These are phyloP conservation scores for Torrubiellomyces zombiae DNA, from an alignment of 2,329 filamentous ascomycete genomes.

Conservation along the genomic window DNA sequence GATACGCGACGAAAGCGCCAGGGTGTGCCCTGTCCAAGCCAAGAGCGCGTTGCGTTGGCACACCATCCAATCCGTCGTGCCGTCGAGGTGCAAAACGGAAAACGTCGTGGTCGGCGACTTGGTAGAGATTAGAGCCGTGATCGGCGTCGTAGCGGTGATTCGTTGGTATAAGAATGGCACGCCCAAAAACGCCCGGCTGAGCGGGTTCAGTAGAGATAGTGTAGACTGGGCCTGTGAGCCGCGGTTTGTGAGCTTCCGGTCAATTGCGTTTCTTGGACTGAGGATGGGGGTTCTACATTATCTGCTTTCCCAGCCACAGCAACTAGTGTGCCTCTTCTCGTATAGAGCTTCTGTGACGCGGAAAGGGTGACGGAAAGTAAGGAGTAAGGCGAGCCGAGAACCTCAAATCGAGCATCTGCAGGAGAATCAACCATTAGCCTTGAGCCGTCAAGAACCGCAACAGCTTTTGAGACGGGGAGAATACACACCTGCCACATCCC, in stretches of 20 bases:
- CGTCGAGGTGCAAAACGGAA: constrained; percentile 75
- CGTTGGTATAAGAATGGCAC: constrained; percentile 92
- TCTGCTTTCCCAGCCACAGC: constrained; percentile 80
- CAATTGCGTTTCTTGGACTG: not conserved
- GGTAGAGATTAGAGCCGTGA: constrained; percentile 77
- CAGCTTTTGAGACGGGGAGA: not conserved
- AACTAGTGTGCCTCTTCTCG: constrained; percentile 77
- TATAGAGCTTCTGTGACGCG: constrained; percentile 85
- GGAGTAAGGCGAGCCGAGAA: constrained; percentile 81
- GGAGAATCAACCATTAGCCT: not conserved
- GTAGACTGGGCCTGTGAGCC: constrained; percentile 61
- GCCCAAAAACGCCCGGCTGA: constrained; percentile 62
- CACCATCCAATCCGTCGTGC: constrained; percentile 89
- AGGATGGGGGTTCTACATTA: constrained; percentile 41
- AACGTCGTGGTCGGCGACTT: constrained; percentile 79
- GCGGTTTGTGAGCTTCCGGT: constrained; percentile 2
- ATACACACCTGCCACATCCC: constrained; percentile 33
- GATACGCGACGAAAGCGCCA: constrained; percentile 58
- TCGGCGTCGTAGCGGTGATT: constrained; percentile 71
- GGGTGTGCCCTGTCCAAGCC: constrained; percentile 90
- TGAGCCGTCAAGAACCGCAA: not conserved
- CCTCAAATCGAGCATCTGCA: constrained; percentile 84
- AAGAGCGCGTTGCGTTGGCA: constrained; percentile 73
- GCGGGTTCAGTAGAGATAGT: constrained; percentile 69
- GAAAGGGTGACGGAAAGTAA: constrained; percentile 86